Evolutionary conservation across 805 yeast species (phyloP), one percentile per base, ranked within the genome.

Genomic region (Yarrowia sp.): DNA sequence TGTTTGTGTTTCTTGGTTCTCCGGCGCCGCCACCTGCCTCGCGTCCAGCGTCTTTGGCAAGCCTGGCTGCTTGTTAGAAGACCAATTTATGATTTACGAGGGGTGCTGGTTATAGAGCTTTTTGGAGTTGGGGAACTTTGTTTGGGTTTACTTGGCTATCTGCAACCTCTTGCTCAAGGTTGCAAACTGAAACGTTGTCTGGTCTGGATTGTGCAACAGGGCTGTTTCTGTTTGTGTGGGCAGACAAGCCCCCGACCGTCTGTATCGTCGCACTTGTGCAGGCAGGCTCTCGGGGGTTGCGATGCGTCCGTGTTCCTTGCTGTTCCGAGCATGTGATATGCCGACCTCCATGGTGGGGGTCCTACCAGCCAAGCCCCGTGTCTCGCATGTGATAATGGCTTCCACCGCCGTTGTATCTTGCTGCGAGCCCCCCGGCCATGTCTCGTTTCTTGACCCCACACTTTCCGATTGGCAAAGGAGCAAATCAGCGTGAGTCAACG

Each of bases 141-240:
- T 34, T 49, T 20, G 19, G 24, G 24, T 49, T 33, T 49, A 24
- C 24, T 47, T 12, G 17, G 36, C 52, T 15, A 47, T 24, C 52
- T 47, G 52, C 52, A 47, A 30, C 52, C n/a, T 24, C 19, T 14
- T 15, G 39, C 56, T 10, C 24, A 34, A 52, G 56, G 56, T 36
- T 49, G 53, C 53, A 52, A 49, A 34, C 42, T 52, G 56, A 36
- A 52, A 52, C 56, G 42, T 52, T 52, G 56, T 34, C 33, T 17
- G 17, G 10, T 5, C 14, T n/a, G 19, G 36, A 14, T 19, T 4
- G 24, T 44, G n/a, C n/a, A 20, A 24, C 33, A 46, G 34, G 17
- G 34, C 50, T 20, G 52, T 14, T 14, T 9, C 17, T n/a, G n/a
- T n/a, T n/a, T n/a, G n/a, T n/a, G n/a, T n/a, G n/a, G n/a, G n/a